A percentile compares a stretch with the other conserved stretches of the same genome.
These are phyloP conservation scores for Cadophora luteo-olivacea DNA, from an alignment of 2,329 filamentous ascomycete genomes.

Conservation along the genomic window DNA sequence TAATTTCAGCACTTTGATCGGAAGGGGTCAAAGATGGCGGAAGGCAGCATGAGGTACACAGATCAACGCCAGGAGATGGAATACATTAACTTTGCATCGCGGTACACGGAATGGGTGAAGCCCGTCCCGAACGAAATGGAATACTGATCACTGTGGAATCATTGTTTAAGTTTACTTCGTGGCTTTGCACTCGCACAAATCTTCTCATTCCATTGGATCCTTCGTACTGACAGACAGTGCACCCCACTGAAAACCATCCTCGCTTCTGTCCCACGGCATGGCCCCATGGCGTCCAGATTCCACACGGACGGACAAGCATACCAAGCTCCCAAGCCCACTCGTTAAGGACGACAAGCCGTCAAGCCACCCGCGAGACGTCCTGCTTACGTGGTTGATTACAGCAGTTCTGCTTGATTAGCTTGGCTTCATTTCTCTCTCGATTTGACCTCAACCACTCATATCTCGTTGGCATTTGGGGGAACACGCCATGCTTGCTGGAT, in stretches of 20 bases:
- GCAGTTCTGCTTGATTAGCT: background rate
- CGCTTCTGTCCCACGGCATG: background rate
- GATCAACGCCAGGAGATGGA: no score
- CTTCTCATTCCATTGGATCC: background rate
- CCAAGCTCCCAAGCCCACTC: constrained; percentile 1
- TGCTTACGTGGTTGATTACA: constrained; percentile 15
- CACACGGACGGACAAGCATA: background rate
- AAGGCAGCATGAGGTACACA: background rate
- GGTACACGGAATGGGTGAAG: no score
- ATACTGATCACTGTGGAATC: no score
- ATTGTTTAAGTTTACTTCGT: background rate
- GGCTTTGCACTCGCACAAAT: background rate
- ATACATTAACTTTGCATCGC: no score
- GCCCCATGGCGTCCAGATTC: background rate
- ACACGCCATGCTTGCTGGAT: background rate
- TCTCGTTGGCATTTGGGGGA: background rate
- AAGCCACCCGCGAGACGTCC: background rate
- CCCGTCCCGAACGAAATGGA: no score
- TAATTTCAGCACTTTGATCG: background rate
- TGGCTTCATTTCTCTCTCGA: background rate
- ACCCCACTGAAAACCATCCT: background rate
- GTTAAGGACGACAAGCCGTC: constrained; percentile 8
- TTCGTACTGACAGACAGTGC: background rate
- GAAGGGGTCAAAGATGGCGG: background rate
- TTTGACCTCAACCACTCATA: background rate